Evolutionary conservation across 2,329 filamentous ascomycete species (phyloP), one percentile per base, ranked within the genome.

Genomic region (Pestalotiopsis fici): DNA sequence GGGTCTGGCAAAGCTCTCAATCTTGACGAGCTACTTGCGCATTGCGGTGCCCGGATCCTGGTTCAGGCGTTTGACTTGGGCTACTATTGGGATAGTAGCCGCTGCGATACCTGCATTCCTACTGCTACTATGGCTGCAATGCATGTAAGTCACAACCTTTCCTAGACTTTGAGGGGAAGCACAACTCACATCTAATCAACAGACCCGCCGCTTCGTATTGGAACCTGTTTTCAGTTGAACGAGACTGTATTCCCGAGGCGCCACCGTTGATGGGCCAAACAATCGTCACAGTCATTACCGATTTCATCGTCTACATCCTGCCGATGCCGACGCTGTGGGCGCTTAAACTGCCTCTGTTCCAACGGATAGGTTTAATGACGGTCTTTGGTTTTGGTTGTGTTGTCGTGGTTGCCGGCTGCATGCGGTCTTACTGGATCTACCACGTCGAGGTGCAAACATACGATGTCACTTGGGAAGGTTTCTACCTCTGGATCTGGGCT

Each of bases 401-500:
- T 3, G 80, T 82, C 57, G 76, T 82, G 15, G 69, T 80, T 9
- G 79, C 78, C 0, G 76, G 77, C 9, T 74, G 74, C 35, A 73
- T 81, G 72, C 74, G 80, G 1, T 74, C 76, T 1, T 82, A 81
- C 67, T 82, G 77, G 74, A 72, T 78, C 23, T 72, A 77, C 62
- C 72, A 75, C 57, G 78, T 81, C 18, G 76, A 78, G 5, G 69
- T 75, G 25, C 56, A 75, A 39, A 79, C 78, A 1, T 81, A 79
- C 69, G 80, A 82, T 67, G 76, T 81, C 0, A 82, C 80, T 2
- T 82, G 80, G 80, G 70, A 80, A 9, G 79, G 80, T 0, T 79
- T 80, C 50, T 71, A 79, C 15, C 72, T 82, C n/a, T 82, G 80
- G 80, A 78, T 81, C 35, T 82, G 80, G 80, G 81, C 80, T 0